These are phyloP conservation scores for Coniochaeta sp. DNA, from an alignment of 2,329 filamentous ascomycete species.

Conservation along the genomic window DNA sequence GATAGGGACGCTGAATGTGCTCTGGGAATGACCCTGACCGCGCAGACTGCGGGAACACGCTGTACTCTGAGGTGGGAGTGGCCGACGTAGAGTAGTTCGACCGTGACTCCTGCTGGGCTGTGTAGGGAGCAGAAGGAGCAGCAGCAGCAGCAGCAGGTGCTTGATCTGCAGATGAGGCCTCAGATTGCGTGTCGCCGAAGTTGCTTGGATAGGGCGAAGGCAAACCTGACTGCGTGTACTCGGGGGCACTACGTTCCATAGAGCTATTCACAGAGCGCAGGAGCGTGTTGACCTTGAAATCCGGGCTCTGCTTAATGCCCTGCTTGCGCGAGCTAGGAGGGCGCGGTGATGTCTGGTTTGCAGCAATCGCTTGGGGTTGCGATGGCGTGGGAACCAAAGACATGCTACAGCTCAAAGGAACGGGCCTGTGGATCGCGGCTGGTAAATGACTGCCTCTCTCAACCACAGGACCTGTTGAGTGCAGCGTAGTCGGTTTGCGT, in stretches of 20 bases:
- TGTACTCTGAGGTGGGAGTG: slow-evolving; percentile 86
- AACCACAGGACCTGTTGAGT: background rate
- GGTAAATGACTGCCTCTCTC: background rate
- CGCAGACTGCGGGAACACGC: slow-evolving; percentile 64
- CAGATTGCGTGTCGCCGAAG: slow-evolving; percentile 68
- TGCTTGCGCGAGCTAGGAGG: slow-evolving; percentile 10
- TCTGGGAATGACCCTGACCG: slow-evolving; percentile 82
- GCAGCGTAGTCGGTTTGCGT: background rate
- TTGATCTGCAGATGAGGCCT: slow-evolving; percentile 82
- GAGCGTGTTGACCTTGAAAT: slow-evolving; percentile 1
- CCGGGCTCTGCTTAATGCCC: slow-evolving; percentile 2
- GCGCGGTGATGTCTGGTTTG: slow-evolving; percentile 9
- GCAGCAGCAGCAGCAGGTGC: slow-evolving; percentile 87
- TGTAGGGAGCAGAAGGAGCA: slow-evolving; percentile 82
- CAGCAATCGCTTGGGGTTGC: slow-evolving; percentile 9
- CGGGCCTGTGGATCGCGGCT: slow-evolving; percentile 3
- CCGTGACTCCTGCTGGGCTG: slow-evolving; percentile 73
- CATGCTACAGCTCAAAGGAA: slow-evolving; percentile 11
- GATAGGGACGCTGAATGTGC: slow-evolving; percentile 79
- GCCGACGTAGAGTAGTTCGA: slow-evolving; percentile 68
- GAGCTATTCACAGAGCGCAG: slow-evolving; percentile 8
- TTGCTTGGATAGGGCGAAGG: slow-evolving; percentile 61
- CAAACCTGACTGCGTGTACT: slow-evolving; percentile 87
- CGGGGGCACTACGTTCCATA: slow-evolving; percentile 55
- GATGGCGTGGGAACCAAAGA: slow-evolving; percentile 10